Percentiles rank a stretch among this genome's conserved stretches.
Evolutionary conservation across 306 rosid genomes (phyloP).

Genomic region (Astragalus glycyphyllos): DNA sequence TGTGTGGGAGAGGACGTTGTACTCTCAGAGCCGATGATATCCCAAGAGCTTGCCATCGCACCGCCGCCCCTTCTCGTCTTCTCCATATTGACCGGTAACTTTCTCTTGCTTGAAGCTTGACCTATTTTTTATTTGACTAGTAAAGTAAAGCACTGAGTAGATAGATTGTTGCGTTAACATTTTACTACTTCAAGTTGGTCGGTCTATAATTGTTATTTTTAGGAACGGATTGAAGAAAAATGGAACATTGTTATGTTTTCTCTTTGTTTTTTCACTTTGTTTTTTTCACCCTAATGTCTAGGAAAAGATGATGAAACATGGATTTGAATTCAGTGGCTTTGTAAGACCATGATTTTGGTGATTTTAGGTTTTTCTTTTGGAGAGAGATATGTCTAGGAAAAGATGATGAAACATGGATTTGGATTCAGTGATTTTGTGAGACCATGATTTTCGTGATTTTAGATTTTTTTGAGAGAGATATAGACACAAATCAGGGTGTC

Average conservation of each 20-base stretch:
- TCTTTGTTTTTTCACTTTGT: neutral
- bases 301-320: neutral
- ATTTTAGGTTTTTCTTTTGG: too few relatives aligned
- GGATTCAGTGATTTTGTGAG: too few relatives aligned
- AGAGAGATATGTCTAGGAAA: too few relatives aligned
- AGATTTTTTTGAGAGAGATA: too few relatives aligned
- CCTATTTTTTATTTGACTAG: neutral
- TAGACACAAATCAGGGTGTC: too few relatives aligned
- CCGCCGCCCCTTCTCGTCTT: constrained; percentile 48
- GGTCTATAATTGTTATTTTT: neutral
- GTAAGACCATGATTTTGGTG: too few relatives aligned
- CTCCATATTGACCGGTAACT: constrained; percentile 65
- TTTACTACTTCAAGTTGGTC: neutral
- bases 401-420: too few relatives aligned
- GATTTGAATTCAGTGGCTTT: too few relatives aligned
- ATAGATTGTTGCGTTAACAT: too few relatives aligned
- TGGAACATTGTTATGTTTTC: neutral
- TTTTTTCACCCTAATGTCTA: neutral
- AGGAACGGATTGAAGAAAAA: too few relatives aligned
- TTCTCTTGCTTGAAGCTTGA: neutral
- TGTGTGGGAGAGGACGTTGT: constrained; percentile 91
- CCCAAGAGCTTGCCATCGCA: constrained; percentile 72
- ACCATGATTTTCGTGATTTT: too few relatives aligned
- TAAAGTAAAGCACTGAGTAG: neutral
- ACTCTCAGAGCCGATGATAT: constrained; percentile 68